Percentiles rank a stretch among this genome's conserved stretches.
These are phyloP conservation scores for Diaporthe amygdali DNA, from an alignment of 2,329 filamentous ascomycete genomes.

Conservation along the genomic window DNA sequence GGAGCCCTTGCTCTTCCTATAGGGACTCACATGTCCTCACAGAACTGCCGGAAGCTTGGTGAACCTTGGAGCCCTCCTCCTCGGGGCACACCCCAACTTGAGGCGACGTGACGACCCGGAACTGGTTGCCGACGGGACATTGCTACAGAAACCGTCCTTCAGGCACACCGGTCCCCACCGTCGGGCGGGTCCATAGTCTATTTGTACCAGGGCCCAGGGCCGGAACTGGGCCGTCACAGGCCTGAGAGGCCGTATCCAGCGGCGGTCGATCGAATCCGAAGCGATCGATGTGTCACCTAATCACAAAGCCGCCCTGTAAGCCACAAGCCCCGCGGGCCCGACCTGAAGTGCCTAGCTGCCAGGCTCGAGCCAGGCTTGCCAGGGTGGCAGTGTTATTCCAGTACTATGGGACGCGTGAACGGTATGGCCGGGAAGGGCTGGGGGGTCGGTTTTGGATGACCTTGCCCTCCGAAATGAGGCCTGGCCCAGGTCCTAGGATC, in stretches of 20 bases:
- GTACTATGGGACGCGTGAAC: conserved; percentile 10
- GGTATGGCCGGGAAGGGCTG: background rate
- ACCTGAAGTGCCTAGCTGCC: background rate
- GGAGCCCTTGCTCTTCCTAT: background rate
- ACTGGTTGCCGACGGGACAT: background rate
- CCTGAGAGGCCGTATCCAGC: background rate
- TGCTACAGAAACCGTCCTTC: background rate
- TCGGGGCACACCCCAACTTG: background rate
- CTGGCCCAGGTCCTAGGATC: conserved; percentile 4
- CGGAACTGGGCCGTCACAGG: background rate
- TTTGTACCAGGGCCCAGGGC: conserved; percentile 2
- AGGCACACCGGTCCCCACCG: background rate
- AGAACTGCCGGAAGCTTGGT: background rate
- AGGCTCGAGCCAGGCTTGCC: background rate
- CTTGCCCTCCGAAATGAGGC: conserved; percentile 13
- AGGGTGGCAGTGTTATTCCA: background rate
- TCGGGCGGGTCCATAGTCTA: conserved; percentile 4
- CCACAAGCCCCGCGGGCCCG: background rate
- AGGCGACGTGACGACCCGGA: background rate
- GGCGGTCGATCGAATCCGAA: background rate
- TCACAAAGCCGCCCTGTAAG: background rate
- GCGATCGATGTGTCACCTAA: conserved; percentile 14
- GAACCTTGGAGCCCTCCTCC: background rate
- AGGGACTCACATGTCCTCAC: background rate
- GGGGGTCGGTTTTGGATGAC: background rate